Evolutionary conservation across 768 basidiomycete genomes (phyloP).

Genomic region (Podaxis sp.): DNA sequence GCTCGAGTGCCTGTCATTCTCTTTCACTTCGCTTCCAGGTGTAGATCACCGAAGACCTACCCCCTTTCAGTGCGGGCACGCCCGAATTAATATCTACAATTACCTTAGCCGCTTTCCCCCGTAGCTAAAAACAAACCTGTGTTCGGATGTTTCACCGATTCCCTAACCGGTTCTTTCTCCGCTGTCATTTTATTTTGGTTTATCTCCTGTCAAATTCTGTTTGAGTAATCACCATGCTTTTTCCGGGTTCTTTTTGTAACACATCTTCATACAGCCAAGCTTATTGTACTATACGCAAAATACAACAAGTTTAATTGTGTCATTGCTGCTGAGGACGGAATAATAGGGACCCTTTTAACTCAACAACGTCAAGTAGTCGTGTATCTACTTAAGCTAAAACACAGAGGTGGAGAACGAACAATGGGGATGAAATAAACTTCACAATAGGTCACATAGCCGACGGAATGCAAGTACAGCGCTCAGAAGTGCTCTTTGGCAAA

Average conservation of each 20-base stretch:
- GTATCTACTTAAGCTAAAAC: background rate
- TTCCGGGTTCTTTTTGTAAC: background rate
- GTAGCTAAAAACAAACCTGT: background rate
- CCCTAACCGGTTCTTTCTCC: background rate
- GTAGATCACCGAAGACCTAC: background rate
- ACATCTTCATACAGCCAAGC: background rate
- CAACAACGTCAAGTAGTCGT: background rate
- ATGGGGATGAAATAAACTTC: background rate
- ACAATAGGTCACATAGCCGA: background rate
- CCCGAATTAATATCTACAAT: background rate
- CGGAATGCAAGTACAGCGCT: background rate
- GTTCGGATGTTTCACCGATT: background rate
- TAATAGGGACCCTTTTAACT: too few relatives aligned
- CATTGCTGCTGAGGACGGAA: background rate
- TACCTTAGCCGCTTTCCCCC: background rate
- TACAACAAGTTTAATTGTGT: slow-evolving; percentile 28
- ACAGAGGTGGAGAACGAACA: background rate
- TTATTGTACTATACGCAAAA: slow-evolving; percentile 12
- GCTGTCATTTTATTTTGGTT: background rate
- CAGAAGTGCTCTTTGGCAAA: slow-evolving; percentile 68
- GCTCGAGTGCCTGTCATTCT: background rate
- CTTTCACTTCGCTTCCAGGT: background rate
- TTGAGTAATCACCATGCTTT: background rate
- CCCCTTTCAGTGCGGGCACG: background rate
- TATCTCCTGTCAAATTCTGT: background rate